A percentile compares a stretch with the other conserved stretches of the same genome.
Conservation (phyloP, 2,329 filamentous ascomycete species). For the Tolypocladium tropicale region DNA sequence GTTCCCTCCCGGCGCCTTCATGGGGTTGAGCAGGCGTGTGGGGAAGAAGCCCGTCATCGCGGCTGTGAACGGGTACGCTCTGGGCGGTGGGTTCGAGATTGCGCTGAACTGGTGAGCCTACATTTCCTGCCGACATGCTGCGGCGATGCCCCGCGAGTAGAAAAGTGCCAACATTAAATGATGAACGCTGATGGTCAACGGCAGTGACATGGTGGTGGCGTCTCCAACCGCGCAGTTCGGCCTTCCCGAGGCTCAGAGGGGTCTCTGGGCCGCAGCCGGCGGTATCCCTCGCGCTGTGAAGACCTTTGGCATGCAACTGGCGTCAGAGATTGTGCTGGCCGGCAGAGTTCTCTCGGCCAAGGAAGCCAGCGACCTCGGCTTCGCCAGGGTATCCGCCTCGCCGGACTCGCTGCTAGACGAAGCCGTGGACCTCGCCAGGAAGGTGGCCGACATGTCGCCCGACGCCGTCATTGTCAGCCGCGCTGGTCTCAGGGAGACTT, state of each 20-base stretch:
- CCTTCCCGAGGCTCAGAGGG: conserved; percentile 42
- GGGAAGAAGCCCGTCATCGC: conserved; percentile 53
- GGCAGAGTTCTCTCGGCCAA: conserved; percentile 32
- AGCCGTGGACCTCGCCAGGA: conserved; percentile 22
- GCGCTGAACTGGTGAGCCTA: conserved; percentile 38
- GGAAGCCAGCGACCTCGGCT: conserved; percentile 15
- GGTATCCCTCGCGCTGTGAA: conserved; percentile 40
- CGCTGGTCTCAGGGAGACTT: conserved; percentile 24
- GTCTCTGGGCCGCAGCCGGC: conserved; percentile 42
- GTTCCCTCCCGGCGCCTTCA: conserved; percentile 30
- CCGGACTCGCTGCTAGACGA: conserved; percentile 24
- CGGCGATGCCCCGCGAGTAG: not conserved
- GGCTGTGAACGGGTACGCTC: conserved; percentile 46
- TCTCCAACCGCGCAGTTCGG: conserved; percentile 39
- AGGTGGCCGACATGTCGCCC: conserved; percentile 21
- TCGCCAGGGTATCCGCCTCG: conserved; percentile 26
- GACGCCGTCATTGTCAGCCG: conserved; percentile 30
- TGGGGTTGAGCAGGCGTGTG: conserved; percentile 39
- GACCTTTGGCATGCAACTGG: conserved; percentile 32
- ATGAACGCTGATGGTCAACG: not conserved
- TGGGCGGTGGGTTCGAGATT: conserved; percentile 49
- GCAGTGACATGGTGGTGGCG: conserved; percentile 41
- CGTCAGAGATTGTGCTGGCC: conserved; percentile 38
- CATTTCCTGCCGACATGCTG: not conserved
- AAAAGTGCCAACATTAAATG: no score